Base-by-base conservation (phyloP, 768 basidiomycete genomes). In the Chalciporus chontae region DNA sequence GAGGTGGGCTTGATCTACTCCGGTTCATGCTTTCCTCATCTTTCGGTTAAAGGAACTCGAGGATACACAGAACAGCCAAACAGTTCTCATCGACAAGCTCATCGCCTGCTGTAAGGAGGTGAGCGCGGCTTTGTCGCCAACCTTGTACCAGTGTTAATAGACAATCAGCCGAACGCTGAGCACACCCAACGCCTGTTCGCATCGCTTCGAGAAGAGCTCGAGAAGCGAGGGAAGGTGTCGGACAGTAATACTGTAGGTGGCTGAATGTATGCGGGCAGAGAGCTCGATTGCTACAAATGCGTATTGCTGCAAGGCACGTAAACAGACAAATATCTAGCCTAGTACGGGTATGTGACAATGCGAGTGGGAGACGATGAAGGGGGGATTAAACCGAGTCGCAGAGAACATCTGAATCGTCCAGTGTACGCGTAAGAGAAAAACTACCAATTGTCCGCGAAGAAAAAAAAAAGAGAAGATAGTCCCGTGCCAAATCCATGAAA, bases 41-140 rank as follows among this genome's bases (percentile, higher is more conserved):
- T 51, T 37, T 55, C 39, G 43, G 41, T 39, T 40, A 59, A 85
- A 85, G 64, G 85, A 90, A 45, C 72, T 92, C 48, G 88, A 91
- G 56, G 84, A 87, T n/a, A 80, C 82, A 18, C 87, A 88, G 64
- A 83, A 81, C 51, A 81, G 82, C 40, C 88, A 91, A 66, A 80
- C 86, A 21, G 77, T 84, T 71, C 76, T 92, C 51, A 84, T 92
- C 52, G 89, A 92, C 70, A 90, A 89, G 59, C 74, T 92, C 44
- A 84, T 90, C 57, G 76, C 84, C 19, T 92, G 88, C 60, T 92
- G 88, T 74, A 88, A 89, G 75, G 90, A 91, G 81, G 90, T 90
- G 59, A 66, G 84, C 52, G 27, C 18, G 15, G 13, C 42, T 45
- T 43, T 43, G 37, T 38, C 27, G n/a, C 55, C 43, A 31, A 13